Base-by-base conservation (phyloP, 345 rosid species). In the Lepidium sativum region DNA sequence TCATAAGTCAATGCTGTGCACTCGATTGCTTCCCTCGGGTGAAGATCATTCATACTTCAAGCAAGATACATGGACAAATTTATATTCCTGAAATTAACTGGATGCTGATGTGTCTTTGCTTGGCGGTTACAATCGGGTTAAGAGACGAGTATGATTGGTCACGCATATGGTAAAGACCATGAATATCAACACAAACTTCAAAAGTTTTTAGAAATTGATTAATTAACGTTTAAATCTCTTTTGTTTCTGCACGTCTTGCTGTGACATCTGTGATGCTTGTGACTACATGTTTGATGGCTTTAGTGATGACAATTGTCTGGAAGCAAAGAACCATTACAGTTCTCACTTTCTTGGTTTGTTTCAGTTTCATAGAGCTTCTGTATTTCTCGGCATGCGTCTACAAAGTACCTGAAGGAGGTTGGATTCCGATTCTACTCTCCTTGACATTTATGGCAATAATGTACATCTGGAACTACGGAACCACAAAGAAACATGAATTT, bases 11-110 rank as follows among this genome's bases (percentile, higher is more conserved):
- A 75, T 87, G 91, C 41, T 79, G 82, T 60, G 89, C 96, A 11
- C 79, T 85, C 25, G 86, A 87, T 38, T 92, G 98, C 77, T 92
- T 92, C 60, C 98, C 98, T 32, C 84, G 83, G 0, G 88, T 92
- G 54, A 92, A 84, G 76, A 77, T 89, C 57, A 71, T 92, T 50
- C 98, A 87, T 67, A 92, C 96, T 33, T 83, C 95, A 18, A 82
- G 84, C 31, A 83, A 89, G 72, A 74, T 87, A 62, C 82, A 85
- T 34, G 91, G 91, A 50, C 98, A 87, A 57, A 87, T 87, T 41
- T 92, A 85, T 73, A 85, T 92, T 60, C 95, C 97, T 20, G 98
- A 92, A 84, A 79, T 92, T 54, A 89, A 89, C 69, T 92, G 98
- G 98, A 85, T 85, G 59, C 63, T 89, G 39, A 85, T 89, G 97